Evolutionary conservation across 208 protist genomes (phyloP), one percentile per base, ranked within the genome.

Genomic region (Trypanosoma platydactyli): DNA sequence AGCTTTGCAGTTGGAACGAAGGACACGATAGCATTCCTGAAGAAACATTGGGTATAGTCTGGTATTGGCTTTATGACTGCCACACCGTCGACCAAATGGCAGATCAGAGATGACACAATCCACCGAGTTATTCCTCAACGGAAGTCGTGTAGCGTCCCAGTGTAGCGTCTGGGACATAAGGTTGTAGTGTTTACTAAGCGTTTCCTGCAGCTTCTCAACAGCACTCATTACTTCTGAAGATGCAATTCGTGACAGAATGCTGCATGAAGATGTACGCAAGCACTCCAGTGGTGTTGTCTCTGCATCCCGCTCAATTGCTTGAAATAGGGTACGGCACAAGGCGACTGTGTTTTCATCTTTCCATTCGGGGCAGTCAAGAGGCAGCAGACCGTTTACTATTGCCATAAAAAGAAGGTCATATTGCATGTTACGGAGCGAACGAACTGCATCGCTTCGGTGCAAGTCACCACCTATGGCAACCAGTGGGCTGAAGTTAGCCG

Each of bases 1-100:
- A 3, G 53, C 4, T 3, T 35, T 3, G n/a, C 6, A 45, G 22
- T 44, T 13, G 20, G 6, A 16, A 18, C 71, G 67, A 12, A 86
- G 70, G 12, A 87, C 57, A 40, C 84, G 78, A 41, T 84, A 46
- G 30, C 74, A 81, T 67, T 87, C 79, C 2, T 55, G 55, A 30
- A 91, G 40, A 15, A 87, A 63, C 11, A 42, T 44, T 15, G 80
- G 80, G 61, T 91, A 91, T 1, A 91, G 68, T 4, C 61, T 50
- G 16, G 27, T 22, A 55, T 91, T 91, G 16, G 52, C 59, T 24
- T 53, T 42, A 71, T 91, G 84, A 16, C 41, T 86, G 33, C 79
- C 84, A 64, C 84, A 91, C 5, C 81, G 75, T 16, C 73, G 55
- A 6, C 84, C 84, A 73, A 91, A 91, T 0, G 84, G 84, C 68